These are phyloP conservation scores for Diphasiastrum complanatum DNA, from an alignment of 83 land plant species.

Conservation along the genomic window DNA sequence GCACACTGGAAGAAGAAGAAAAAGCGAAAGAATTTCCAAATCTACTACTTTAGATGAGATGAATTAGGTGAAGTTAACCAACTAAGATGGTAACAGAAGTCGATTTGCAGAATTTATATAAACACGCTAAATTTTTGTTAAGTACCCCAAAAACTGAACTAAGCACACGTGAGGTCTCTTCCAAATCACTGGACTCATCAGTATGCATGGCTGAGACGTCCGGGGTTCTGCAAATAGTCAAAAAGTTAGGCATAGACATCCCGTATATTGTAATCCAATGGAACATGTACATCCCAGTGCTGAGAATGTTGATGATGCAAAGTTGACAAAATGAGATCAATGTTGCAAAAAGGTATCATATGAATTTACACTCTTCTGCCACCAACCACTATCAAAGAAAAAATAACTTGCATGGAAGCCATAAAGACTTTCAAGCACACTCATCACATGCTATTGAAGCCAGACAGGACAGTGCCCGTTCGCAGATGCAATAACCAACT, in stretches of 20 bases:
- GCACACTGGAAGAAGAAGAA: neutral
- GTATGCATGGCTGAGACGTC: slow-evolving; percentile 79
- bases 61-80: no score
- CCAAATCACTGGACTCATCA: slow-evolving; percentile 68
- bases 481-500: neutral
- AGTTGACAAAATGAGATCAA: no score
- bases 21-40: no score
- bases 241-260: slow-evolving; percentile 5
- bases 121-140: neutral
- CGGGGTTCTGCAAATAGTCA: slow-evolving; percentile 49
- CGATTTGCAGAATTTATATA: neutral
- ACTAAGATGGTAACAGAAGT: no score
- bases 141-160: slow-evolving; percentile 53
- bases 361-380: no score
- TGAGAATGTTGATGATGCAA: no score
- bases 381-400: neutral
- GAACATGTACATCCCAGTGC: neutral
- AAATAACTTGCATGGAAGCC: neutral
- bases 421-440: no score
- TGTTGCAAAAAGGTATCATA: no score
- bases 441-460: no score
- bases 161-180: slow-evolving; percentile 57
- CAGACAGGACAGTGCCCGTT: slow-evolving; percentile 4
- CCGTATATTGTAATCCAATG: neutral
- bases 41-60: no score